Percentiles rank a stretch among this genome's conserved stretches.
Evolutionary conservation across 75 land plant species (phyloP).

Genomic region (Azolla pinnata): DNA sequence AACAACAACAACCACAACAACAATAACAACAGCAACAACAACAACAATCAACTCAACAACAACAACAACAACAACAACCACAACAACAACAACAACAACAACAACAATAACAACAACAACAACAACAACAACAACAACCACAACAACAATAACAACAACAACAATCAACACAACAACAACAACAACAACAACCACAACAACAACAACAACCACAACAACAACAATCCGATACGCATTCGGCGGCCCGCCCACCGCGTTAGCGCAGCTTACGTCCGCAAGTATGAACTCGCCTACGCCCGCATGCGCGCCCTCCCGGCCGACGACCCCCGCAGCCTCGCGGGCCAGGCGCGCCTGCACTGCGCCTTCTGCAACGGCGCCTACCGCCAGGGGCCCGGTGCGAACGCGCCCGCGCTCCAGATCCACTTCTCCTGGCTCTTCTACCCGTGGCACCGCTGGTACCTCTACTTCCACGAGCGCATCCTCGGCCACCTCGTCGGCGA

Average conservation of each 20-base stretch:
- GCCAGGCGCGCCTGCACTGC: slow-evolving; percentile 53
- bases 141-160: no score
- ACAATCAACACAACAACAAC: no score
- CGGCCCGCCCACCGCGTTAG: not conserved
- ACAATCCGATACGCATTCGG: slow-evolving; percentile 14
- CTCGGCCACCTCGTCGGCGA: not conserved
- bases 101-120: no score
- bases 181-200: no score
- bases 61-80: no score
- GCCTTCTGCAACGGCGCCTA: slow-evolving; percentile 52
- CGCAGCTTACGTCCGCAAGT: not conserved
- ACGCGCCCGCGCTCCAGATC: not conserved
- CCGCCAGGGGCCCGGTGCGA: slow-evolving; percentile 7
- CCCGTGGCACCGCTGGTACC: slow-evolving; percentile 7
- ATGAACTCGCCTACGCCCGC: not conserved
- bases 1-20: no score
- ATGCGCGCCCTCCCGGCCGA: not conserved
- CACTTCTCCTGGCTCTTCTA: slow-evolving; percentile 8
- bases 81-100: no score
- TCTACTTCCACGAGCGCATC: no score
- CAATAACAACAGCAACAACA: no score
- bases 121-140: no score
- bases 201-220: no score
- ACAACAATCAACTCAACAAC: no score
- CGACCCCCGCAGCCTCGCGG: slow-evolving; percentile 3